Conservation (phyloP, 495 filamentous ascomycete genomes). For the Aspergillus ellipticus region DNA sequence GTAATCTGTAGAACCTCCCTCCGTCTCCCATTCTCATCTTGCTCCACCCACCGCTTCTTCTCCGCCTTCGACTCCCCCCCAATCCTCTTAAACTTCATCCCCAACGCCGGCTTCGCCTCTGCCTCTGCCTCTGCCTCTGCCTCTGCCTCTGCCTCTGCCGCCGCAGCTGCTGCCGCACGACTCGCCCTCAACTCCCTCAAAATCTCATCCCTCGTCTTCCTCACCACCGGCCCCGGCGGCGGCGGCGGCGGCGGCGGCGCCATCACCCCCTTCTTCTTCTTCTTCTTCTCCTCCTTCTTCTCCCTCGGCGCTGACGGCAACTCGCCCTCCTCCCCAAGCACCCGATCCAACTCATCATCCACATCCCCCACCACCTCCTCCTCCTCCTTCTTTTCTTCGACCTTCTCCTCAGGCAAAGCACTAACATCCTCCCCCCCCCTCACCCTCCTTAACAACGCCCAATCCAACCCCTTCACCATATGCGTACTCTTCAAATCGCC, state of each 20-base stretch:
- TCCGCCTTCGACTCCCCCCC: slow-evolving; percentile 49
- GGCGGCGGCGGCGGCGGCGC: slow-evolving; percentile 57
- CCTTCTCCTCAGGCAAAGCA: slow-evolving; percentile 21
- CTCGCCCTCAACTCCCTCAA: slow-evolving; percentile 75
- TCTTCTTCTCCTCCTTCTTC: slow-evolving; percentile 46
- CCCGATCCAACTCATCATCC: slow-evolving; percentile 74
- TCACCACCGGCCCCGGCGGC: slow-evolving; percentile 55
- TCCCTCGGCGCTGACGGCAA: slow-evolving; percentile 40
- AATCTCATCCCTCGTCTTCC: slow-evolving; percentile 78
- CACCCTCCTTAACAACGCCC: slow-evolving; percentile 70
- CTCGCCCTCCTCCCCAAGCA: slow-evolving; percentile 60
- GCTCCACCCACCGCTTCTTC: slow-evolving; percentile 70
- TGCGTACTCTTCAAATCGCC: slow-evolving; percentile 77
- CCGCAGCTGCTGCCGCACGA: slow-evolving; percentile 54
- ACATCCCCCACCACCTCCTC: slow-evolving; percentile 42
- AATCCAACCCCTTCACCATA: slow-evolving; percentile 89
- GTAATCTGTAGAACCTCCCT: slow-evolving; percentile 81
- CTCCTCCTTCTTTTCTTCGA: slow-evolving; percentile 17
- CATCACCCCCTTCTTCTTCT: slow-evolving; percentile 74
- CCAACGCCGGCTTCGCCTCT: slow-evolving; percentile 53
- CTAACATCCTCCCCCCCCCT: slow-evolving; percentile 68
- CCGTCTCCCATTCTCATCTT: slow-evolving; percentile 60
- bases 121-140: slow-evolving; percentile 44
- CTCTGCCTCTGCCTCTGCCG: slow-evolving; percentile 49
- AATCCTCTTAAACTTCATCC: slow-evolving; percentile 79